These are phyloP conservation scores for Fraxinus greggii DNA, from an alignment of 305 asterid species.

Conservation along the genomic window DNA sequence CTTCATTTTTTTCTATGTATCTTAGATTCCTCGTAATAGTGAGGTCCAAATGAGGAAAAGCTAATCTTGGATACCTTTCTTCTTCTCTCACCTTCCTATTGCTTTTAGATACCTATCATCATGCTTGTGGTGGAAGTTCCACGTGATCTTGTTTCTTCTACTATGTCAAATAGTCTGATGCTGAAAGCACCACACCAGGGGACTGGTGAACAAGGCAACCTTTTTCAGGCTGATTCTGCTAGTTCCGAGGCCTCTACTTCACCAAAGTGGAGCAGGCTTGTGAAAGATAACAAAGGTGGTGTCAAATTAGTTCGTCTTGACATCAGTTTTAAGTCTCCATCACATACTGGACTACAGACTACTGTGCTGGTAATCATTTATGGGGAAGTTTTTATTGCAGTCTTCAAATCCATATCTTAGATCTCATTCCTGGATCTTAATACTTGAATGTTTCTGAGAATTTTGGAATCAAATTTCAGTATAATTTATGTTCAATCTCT, in stretches of 20 bases:
- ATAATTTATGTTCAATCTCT: slow-evolving; percentile 13
- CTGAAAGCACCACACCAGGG: slow-evolving; percentile 49
- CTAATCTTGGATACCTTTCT: neutral
- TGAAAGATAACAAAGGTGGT: slow-evolving; percentile 45
- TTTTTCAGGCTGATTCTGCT: slow-evolving; percentile 47
- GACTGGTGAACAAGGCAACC: slow-evolving; percentile 48
- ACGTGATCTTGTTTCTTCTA: slow-evolving; percentile 58
- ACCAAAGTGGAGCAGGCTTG: slow-evolving; percentile 43
- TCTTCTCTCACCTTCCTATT: slow-evolving; percentile 22
- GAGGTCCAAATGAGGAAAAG: neutral
- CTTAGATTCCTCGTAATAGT: neutral
- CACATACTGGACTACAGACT: slow-evolving; percentile 96
- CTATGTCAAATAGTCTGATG: slow-evolving; percentile 48
- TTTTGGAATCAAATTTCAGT: slow-evolving; percentile 4
- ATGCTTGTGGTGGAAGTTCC: slow-evolving; percentile 99
- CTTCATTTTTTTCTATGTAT: slow-evolving; percentile 8
- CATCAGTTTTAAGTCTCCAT: slow-evolving; percentile 95
- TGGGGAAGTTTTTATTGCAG: slow-evolving; percentile 10
- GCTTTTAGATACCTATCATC: slow-evolving; percentile 87
- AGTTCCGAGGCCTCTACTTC: slow-evolving; percentile 45
- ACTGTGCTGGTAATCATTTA: slow-evolving; percentile 79
- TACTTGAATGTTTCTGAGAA: slow-evolving; percentile 20
- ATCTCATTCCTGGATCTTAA: slow-evolving; percentile 19
- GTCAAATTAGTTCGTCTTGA: slow-evolving; percentile 87
- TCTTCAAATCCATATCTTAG: slow-evolving; percentile 4